Evolutionary conservation across 129 eudicot species (phyloP), one percentile per base, ranked within the genome.

Genomic region (Helichrysum umbraculigerum): DNA sequence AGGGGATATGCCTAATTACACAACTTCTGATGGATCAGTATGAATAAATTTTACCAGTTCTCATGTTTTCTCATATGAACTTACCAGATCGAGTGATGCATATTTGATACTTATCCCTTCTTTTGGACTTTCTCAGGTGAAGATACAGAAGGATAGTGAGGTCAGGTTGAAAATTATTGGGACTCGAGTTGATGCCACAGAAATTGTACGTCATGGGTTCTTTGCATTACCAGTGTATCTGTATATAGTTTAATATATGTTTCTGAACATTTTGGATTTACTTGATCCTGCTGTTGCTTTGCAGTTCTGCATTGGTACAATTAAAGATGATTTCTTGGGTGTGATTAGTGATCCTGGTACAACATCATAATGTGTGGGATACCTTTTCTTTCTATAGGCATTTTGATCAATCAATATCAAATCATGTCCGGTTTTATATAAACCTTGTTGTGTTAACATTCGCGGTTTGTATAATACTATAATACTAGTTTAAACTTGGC

Each of bases 11-110:
- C 96, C 97, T 56, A 91, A 91, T 72, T 93, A 93, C 86, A 93
- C 98, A 17, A 93, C 98, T 61, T 91, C 96, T 35, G 98, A 93
- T 81, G 96, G 97, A 81, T 88, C 98, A 4, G 97, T 93, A 88
- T 74, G 91, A 80, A 61, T 78, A 68, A 54, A 6, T 34, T 32
- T 61, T 68, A 19, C 12, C 7, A 68, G n/a, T 63, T 30, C 54
- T 20, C 47, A 6, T 41, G 16, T 42, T 47, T 70, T 44, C 3
- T 21, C 8, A 19, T n/a, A 6, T 57, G 29, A 20, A 44, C 4
- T 28, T 39, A 1, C 65, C 12, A 32, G 10, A 15, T 33, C 0
- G 19, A 41, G 42, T 57, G 75, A 74, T 20, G 52, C 32, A 41
- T 41, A 66, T 47, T 65, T 66, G 22, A 66, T 63, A 25, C 29